Conservation (phyloP, 495 filamentous ascomycete species). For the Aspergillus campestris region DNA sequence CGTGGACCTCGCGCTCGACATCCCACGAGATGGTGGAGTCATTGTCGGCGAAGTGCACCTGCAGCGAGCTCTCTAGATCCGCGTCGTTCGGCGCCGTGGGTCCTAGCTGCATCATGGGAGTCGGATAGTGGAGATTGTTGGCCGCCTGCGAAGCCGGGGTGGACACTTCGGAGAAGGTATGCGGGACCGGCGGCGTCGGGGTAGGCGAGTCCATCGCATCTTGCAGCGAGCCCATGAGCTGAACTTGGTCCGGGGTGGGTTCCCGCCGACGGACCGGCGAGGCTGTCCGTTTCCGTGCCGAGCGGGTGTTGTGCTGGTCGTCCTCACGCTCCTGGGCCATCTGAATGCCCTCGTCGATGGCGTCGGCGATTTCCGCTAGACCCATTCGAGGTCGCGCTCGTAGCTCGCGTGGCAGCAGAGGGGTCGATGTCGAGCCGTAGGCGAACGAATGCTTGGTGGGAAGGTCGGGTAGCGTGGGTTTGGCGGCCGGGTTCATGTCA, state of each 20-base stretch:
- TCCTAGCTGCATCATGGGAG: conserved; percentile 18
- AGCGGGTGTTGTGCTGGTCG: conserved; percentile 1
- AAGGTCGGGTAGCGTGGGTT: conserved; percentile 18
- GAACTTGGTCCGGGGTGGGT: conserved; percentile 35
- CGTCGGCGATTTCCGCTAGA: conserved; percentile 16
- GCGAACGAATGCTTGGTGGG: conserved; percentile 24
- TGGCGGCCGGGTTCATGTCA: conserved; percentile 4
- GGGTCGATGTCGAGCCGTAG: conserved; percentile 24
- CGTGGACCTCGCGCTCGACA: conserved; percentile 37
- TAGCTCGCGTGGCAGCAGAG: conserved; percentile 19
- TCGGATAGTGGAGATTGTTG: conserved; percentile 26
- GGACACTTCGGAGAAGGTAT: conserved; percentile 28
- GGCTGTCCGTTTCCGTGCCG: conserved; percentile 6
- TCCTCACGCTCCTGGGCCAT: conserved; percentile 17
- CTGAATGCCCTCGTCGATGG: conserved; percentile 18
- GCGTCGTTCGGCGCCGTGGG: conserved; percentile 4
- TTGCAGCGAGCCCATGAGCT: conserved; percentile 26
- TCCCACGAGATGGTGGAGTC: conserved; percentile 31
- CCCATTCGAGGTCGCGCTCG: conserved; percentile 11
- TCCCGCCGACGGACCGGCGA: conserved; percentile 24
- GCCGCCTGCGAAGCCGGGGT: conserved; percentile 17
- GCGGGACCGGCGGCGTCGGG: conserved; percentile 31
- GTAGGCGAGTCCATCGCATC: conserved; percentile 25
- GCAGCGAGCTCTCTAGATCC: conserved; percentile 14
- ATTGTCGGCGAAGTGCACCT: conserved; percentile 25